Base-by-base conservation (phyloP, 2,329 filamentous ascomycete species). In the Aspergillus carbonarius region DNA sequence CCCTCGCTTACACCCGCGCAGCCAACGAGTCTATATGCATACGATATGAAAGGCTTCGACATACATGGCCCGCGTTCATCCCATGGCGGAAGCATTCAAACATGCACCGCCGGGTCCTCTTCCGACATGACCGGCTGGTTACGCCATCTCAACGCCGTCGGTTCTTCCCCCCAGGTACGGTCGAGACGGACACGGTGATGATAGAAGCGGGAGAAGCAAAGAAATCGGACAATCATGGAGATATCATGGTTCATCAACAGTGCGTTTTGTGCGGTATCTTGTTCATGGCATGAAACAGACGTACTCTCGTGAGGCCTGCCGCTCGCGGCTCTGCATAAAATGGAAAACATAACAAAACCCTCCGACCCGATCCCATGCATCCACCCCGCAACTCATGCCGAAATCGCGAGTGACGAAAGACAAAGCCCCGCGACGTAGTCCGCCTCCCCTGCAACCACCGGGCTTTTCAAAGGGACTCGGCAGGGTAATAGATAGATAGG, bases 211-310 rank as follows among this genome's bases (percentile, higher is more conserved):
- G 23, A 23, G 25, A 39, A 32, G 23, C 51, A 44, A 40, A 52
- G 23, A 42, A 64, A 20, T 23, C 37, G 35, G 34, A 55, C 25
- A 47, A 57, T 58, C 53, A 59, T 63, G 57, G 55, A 63, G 53
- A 62, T 65, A 60, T 60, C 60, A 66, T 65, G 60, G 63, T 71
- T 72, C 70, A 68, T 72, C 67, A 72, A 70, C 68, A 69, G 65
- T 66, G 62, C 66, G 67, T 70, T 68, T 69, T 68, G 67, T 69
- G 69, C 71, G 70, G 71, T 72, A 73, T 73, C 71, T 73, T 69
- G 66, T 70, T 68, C 60, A 66, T 65, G 63, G 65, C 70, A 71
- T 70, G 65, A 71, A 70, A 63, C 66, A 72, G 62, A 68, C 65
- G 64, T 67, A 66, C 59, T 66, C 64, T 65, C 63, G 61, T 68